Evolutionary conservation across 1,139 yeast species (phyloP).

Genomic region (Protomyces arabidopsidicola): DNA sequence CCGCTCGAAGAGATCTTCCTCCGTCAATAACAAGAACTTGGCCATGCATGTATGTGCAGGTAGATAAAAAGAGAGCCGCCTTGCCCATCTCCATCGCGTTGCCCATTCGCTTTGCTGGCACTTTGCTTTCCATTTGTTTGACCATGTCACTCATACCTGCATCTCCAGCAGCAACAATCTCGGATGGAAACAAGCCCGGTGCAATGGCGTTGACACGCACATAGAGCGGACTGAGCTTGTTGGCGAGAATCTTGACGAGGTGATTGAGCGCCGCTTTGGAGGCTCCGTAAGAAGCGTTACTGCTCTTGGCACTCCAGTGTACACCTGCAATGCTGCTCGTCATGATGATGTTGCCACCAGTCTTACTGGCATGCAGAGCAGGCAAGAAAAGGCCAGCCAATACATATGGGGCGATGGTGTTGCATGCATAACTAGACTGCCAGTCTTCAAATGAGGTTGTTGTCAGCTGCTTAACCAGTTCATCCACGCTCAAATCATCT

Average conservation of each 20-base stretch:
- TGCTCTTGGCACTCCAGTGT: slow-evolving; percentile 28
- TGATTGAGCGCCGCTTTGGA: slow-evolving; percentile 34
- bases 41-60: slow-evolving; percentile 15
- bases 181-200: slow-evolving; percentile 34
- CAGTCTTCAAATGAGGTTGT: slow-evolving; percentile 8
- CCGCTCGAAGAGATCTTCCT: slow-evolving; percentile 14
- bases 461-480: slow-evolving; percentile 30
- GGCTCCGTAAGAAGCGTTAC: slow-evolving; percentile 29
- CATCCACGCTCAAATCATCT: slow-evolving; percentile 26
- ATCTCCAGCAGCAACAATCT: neutral
- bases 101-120: slow-evolving; percentile 22
- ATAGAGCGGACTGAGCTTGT: slow-evolving; percentile 30
- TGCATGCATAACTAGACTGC: slow-evolving; percentile 25
- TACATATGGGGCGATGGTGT: slow-evolving; percentile 32
- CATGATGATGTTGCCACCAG: slow-evolving; percentile 31
- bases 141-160: neutral
- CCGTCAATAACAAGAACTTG: slow-evolving; percentile 26
- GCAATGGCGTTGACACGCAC: slow-evolving; percentile 32
- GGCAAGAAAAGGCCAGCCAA: slow-evolving; percentile 32
- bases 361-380: slow-evolving; percentile 10
- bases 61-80: slow-evolving; percentile 23
- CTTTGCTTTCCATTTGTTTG: slow-evolving; percentile 1
- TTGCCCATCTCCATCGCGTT: slow-evolving; percentile 19
- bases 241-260: slow-evolving; percentile 32
- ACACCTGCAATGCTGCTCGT: slow-evolving; percentile 33